Conservation (phyloP, 345 rosid species). For the Sisymbrium irio region DNA sequence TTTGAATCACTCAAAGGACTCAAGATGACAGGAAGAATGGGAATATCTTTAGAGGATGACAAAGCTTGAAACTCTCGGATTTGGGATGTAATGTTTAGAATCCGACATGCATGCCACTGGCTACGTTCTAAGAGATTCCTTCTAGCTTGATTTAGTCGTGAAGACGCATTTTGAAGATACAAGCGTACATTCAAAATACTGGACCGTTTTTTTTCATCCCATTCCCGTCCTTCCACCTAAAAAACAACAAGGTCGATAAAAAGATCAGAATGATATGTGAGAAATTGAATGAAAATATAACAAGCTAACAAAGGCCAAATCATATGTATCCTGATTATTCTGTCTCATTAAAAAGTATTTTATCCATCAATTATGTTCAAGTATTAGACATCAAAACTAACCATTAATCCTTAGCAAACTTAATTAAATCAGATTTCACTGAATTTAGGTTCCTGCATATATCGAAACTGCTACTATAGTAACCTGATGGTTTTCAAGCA, state of each 20-base stretch:
- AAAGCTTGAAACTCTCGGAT: slow-evolving; percentile 94
- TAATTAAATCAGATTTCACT: neutral
- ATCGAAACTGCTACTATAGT: neutral
- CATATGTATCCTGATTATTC: neutral
- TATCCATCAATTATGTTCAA: slow-evolving; percentile 1
- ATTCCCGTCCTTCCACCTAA: slow-evolving; percentile 97
- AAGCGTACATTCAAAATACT: slow-evolving; percentile 69
- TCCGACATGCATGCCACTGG: slow-evolving; percentile 91
- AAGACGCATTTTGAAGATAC: slow-evolving; percentile 75
- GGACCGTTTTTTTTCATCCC: slow-evolving; percentile 70
- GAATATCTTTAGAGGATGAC: slow-evolving; percentile 67
- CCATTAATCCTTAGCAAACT: neutral
- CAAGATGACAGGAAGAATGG: slow-evolving; percentile 70
- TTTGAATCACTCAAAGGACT: slow-evolving; percentile 52
- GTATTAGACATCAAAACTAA: slow-evolving; percentile 7
- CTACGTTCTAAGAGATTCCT: slow-evolving; percentile 88
- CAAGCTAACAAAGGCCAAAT: neutral
- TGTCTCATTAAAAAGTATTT: neutral
- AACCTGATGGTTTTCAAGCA: neutral
- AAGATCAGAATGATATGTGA: neutral
- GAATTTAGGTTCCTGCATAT: slow-evolving; percentile 9
- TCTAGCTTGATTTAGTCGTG: slow-evolving; percentile 86
- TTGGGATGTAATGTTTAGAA: slow-evolving; percentile 88
- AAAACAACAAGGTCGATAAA: slow-evolving; percentile 24
- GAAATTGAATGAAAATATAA: neutral